Percentiles rank a stretch among this genome's conserved stretches.
Evolutionary conservation across 108 stramenopile genomes (phyloP).

Genomic region (Skeletonema grethae): DNA sequence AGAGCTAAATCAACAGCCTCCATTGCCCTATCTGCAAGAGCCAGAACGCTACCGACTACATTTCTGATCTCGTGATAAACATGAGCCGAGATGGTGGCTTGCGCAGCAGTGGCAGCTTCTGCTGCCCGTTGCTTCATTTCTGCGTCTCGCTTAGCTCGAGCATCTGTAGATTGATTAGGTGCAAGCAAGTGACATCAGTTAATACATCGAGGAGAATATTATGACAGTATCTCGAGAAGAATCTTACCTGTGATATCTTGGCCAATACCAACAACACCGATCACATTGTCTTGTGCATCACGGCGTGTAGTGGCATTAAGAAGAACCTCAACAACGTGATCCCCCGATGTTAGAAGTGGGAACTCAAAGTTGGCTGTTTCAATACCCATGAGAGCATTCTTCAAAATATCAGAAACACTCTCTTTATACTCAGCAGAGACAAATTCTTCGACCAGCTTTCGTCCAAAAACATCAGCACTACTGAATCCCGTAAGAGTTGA

Average conservation of each 20-base stretch:
- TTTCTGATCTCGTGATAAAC: slow-evolving; percentile 56
- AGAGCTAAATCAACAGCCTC: slow-evolving; percentile 51
- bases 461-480: slow-evolving; percentile 31
- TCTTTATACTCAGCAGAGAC: slow-evolving; percentile 38
- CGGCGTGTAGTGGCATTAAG: slow-evolving; percentile 77
- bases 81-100: slow-evolving; percentile 47
- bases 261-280: slow-evolving; percentile 55
- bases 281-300: slow-evolving; percentile 58
- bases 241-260: slow-evolving; percentile 25
- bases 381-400: slow-evolving; percentile 42
- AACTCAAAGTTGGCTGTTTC: slow-evolving; percentile 50
- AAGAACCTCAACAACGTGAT: slow-evolving; percentile 52
- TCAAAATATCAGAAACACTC: slow-evolving; percentile 35
- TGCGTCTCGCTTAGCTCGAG: slow-evolving; percentile 47
- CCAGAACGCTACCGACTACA: slow-evolving; percentile 44
- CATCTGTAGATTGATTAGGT: slow-evolving; percentile 24
- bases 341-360: slow-evolving; percentile 38
- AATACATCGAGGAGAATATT: slow-evolving; percentile 13
- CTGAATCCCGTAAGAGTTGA: slow-evolving; percentile 40
- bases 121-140: slow-evolving; percentile 45
- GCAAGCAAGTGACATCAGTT: neutral
- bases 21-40: slow-evolving; percentile 46
- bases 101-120: slow-evolving; percentile 49
- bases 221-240: slow-evolving; percentile 10
- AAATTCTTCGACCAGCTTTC: slow-evolving; percentile 46